Base-by-base conservation (phyloP, 208 protist genomes). In the Lotmaria passim region DNA sequence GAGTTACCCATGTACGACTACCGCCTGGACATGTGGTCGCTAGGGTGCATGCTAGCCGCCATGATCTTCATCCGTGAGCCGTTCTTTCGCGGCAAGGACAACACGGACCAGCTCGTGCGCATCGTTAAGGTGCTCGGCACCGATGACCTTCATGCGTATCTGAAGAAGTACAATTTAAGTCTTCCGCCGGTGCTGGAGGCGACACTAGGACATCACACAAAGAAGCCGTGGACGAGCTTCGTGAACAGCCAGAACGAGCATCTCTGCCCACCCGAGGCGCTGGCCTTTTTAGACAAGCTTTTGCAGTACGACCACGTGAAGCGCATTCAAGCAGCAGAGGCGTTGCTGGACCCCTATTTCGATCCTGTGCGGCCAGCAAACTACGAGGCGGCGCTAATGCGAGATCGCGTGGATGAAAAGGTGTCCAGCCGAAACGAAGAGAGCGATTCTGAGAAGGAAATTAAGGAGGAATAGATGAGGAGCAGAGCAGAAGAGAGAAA, bases 51-150 rank as follows among this genome's bases (percentile, higher is more conserved):
- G 97, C 96, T 99, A 56, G 99, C 98, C 7, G 98, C 96, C n/a
- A 99, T 99, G 77, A 99, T 99, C 64, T 99, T 99, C 81, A 93
- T 94, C 67, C 98, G 98, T 73, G 98, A 99, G 75, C 99, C 99
- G 24, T 99, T 99, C 75, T 99, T 99, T 86, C 97, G 98, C 67
- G 99, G 99, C 23, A 91, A 96, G 61, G 98, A 99, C 85, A 99
- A 99, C 81, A 97, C 98, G 56, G 98, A 99, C 78, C 98, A 99
- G 87, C 89, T 99, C 39, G 96, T 99, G 23, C 98, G 98, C 50
- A 98, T 99, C 63, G 92, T 86, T 10, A 93, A 96, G 58, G 98
- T 99, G 26, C 88, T 99, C 51, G 98, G 98, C 56, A 99, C 98
- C 33, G 94, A 99, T 48, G 94, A 98, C 31, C 78, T 99, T 28